Evolutionary conservation across 2,329 filamentous ascomycete species (phyloP), one percentile per base, ranked within the genome.

Genomic region (Colletotrichum sp.): DNA sequence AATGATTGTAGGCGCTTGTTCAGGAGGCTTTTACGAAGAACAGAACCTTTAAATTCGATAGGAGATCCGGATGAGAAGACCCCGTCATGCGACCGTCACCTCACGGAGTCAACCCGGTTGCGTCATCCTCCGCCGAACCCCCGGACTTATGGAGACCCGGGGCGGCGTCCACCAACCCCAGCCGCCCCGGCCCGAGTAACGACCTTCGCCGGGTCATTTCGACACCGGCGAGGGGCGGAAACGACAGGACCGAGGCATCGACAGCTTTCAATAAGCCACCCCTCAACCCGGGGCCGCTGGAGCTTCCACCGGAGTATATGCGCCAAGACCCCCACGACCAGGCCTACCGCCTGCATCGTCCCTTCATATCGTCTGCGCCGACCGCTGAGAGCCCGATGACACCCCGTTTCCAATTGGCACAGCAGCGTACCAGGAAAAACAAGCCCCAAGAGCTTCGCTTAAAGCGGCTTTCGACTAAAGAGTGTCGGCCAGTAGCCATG

Each of bases 391-490:
- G 24, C 8, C 15, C 64, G 8, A 21, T 69, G 10, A 30, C 34
- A 10, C 64, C 63, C 8, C 62, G 71, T 3, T 75, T 62, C 28
- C 63, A 69, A 30, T 30, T 72, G 16, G 34, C 32, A 7, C 75
- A 66, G 57, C 15, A 68, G 2, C 57, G 28, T 1, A 39, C 39
- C n/a, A 66, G 67, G 10, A 34, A 52, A 6, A 26, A 39, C 1
- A 68, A 75, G 34, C 75, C 63, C 6, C 71, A 75, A 21, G 71
- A 75, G 64, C 68, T 75, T 15, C 69, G 72, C 15, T 30, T 66
- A 3, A 39, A 68, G 8, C 71, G 63, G 9, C 68, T 72, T 15
- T 68, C 34, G 6, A 39, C 28, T n/a, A 49, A 18, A 6, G 63
- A 75, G 34, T 67, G 71, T 26, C 67, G 68, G 8, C 71, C 28